Evolutionary conservation across 2,329 filamentous ascomycete genomes (phyloP).

Genomic region (Kalmusia sp.): DNA sequence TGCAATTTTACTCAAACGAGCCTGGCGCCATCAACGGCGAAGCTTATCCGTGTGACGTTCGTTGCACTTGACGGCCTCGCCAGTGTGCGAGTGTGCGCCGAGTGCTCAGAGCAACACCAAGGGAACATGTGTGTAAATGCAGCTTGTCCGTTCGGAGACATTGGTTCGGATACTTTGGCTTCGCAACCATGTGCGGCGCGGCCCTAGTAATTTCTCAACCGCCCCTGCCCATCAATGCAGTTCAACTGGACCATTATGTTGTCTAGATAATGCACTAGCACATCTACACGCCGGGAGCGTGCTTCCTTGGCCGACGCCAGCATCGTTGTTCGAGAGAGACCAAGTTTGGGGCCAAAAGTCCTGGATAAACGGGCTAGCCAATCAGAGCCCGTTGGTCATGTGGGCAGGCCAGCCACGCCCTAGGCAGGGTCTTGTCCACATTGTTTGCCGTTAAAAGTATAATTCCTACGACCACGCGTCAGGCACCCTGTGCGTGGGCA

Average conservation of each 20-base stretch:
- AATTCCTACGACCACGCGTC: background rate
- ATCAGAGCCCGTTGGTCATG: background rate
- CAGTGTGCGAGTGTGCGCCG: too few species aligned
- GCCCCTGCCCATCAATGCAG: background rate
- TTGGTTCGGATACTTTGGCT: constrained; percentile 4
- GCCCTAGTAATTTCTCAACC: background rate
- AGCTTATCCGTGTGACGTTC: constrained; percentile 19
- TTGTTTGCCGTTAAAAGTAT: background rate
- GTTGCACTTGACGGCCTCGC: background rate
- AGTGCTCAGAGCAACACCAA: too few species aligned
- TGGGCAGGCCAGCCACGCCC: background rate
- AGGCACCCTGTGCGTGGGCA: background rate
- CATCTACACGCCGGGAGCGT: background rate
- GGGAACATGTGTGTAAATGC: too few species aligned
- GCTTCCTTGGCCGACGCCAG: background rate
- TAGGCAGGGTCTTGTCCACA: background rate
- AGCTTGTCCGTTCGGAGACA: background rate
- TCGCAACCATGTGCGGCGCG: background rate
- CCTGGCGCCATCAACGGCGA: constrained; percentile 17
- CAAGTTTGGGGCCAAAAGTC: constrained; percentile 1
- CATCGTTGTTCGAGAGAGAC: background rate
- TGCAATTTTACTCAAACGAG: constrained; percentile 13
- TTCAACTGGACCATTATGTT: background rate
- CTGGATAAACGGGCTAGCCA: background rate
- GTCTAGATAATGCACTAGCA: background rate